Base-by-base conservation (phyloP, 2,329 filamentous ascomycete genomes). In the Aaosphaeria pasadenensis region DNA sequence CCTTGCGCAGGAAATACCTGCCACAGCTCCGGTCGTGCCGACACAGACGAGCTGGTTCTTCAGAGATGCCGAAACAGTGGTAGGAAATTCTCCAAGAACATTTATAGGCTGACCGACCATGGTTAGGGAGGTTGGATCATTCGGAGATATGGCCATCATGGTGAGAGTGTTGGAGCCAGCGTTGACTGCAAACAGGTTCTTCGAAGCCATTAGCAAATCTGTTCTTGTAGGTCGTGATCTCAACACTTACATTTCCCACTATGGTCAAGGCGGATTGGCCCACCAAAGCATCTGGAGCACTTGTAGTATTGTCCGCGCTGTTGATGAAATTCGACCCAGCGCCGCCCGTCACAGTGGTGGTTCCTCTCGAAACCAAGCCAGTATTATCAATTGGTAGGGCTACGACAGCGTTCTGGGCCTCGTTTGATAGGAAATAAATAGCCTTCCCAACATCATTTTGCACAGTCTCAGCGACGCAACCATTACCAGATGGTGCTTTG, bases 361-460 rank as follows among this genome's bases (percentile, higher is more conserved):
- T 67, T 1, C 74, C 77, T 4, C 63, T 59, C 0, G 67, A 71
- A 0, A 84, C 67, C 6, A 66, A 72, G 0, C 81, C 81, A 48
- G 81, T 67, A 0, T 51, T 39, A 0, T 59, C 66, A 30, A 84
- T 72, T 0, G 74, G 71, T 1, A 84, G 45, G 0, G 80, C 75
- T 1, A 81, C 70, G 4, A 84, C 70, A 0, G 71, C 60, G 46
- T 83, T 81, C 0, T 72, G 54, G 7, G 60, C 63, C 2, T 78
- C 72, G 54, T 85, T 86, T 33, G 76, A 81, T 36, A 82, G 65
- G 46, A 83, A 65, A 62, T 85, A 85, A 13, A 83, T 58, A 0
- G 80, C 80, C 58, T 77, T 78, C 30, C 55, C 62, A 38, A 40
- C 39, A 24, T 24, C 17, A 24, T 36, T 36, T 13, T 13, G 9